A percentile compares a stretch with the other conserved stretches of the same genome.
Evolutionary conservation across 2,329 filamentous ascomycete genomes (phyloP).

Genomic region (Westerdykella sp.): DNA sequence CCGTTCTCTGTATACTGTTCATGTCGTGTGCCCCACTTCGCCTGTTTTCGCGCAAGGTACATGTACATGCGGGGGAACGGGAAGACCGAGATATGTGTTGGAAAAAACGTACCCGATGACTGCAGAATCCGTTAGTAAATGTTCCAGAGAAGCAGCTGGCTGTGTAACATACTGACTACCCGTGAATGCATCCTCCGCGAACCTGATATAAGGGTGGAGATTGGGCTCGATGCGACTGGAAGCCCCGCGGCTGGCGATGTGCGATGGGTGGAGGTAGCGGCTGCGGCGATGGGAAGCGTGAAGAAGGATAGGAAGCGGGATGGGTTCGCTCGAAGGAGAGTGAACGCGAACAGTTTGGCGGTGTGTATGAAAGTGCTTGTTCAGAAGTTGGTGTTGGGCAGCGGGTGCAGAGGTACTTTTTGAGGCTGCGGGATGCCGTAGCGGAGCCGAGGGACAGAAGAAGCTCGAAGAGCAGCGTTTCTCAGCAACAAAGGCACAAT

Average conservation of each 20-base stretch:
- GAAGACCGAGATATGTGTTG: background rate
- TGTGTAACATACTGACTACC: constrained; percentile 66
- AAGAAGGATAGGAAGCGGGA: constrained; percentile 65
- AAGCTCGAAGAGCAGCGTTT: background rate
- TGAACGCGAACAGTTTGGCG: constrained; percentile 90
- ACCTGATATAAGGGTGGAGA: constrained; percentile 21
- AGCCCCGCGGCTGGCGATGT: constrained; percentile 37
- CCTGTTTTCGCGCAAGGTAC: background rate
- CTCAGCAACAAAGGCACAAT: constrained; percentile 1
- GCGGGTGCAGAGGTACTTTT: background rate
- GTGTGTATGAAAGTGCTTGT: constrained; percentile 29
- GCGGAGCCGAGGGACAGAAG: background rate
- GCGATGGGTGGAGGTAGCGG: constrained; percentile 61
- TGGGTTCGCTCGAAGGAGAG: constrained; percentile 59
- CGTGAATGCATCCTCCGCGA: constrained; percentile 78
- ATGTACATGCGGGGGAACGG: background rate
- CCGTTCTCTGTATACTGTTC: background rate
- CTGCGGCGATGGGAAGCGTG: constrained; percentile 66
- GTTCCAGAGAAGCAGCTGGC: constrained; percentile 1
- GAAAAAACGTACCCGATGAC: constrained; percentile 32
- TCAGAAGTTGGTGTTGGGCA: constrained; percentile 6
- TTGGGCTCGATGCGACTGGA: constrained; percentile 35
- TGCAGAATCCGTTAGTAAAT: constrained; percentile 22
- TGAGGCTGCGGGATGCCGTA: background rate
- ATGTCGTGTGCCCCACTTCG: background rate